A percentile compares a stretch with the other conserved stretches of the same genome.
Conservation (phyloP, 2,329 filamentous ascomycete species). For the Fusarium sp. region DNA sequence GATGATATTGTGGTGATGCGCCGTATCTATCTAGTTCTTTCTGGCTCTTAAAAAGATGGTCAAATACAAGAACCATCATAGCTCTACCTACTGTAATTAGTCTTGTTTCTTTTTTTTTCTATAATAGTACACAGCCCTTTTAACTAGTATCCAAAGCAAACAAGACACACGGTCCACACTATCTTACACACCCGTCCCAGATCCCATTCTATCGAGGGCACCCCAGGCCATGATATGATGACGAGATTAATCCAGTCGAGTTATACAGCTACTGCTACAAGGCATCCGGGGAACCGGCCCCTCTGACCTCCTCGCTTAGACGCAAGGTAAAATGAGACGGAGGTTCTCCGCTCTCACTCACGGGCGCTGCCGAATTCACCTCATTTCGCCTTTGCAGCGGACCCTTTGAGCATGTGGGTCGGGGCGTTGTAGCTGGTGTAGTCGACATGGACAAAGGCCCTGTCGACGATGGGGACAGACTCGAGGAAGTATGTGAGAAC, state of each 20-base stretch:
- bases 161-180: background rate
- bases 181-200: background rate
- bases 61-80: background rate
- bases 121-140: slow-evolving; percentile 17
- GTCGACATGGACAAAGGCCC: slow-evolving; percentile 73
- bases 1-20: background rate
- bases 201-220: background rate
- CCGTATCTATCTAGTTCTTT: slow-evolving; percentile 9
- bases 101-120: slow-evolving; percentile 11
- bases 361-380: slow-evolving; percentile 1
- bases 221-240: background rate
- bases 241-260: background rate
- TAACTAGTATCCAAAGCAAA: background rate
- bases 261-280: background rate
- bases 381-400: slow-evolving; percentile 38
- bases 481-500: slow-evolving; percentile 84
- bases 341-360: background rate
- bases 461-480: slow-evolving; percentile 79
- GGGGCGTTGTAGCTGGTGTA: slow-evolving; percentile 69
- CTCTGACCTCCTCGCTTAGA: background rate
- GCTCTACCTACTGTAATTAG: slow-evolving; percentile 22
- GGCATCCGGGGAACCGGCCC: background rate
- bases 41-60: background rate
- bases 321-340: background rate
- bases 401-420: slow-evolving; percentile 60